Percentiles rank a stretch among this genome's conserved stretches.
Conservation (phyloP, 352 stramenopile genomes). For the Globisporangium irregulare region DNA sequence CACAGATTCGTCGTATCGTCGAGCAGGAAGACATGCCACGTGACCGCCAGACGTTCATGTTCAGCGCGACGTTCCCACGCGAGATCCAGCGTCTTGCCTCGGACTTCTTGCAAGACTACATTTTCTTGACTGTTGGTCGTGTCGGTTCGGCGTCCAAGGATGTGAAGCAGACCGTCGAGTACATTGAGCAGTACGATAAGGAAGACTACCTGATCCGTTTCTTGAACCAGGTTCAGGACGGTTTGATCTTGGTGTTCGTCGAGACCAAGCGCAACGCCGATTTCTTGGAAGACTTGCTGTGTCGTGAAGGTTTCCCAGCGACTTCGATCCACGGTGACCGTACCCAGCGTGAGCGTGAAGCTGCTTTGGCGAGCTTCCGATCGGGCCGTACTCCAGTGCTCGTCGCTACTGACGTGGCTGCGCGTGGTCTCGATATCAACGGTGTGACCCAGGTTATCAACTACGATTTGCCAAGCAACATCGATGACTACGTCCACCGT, state of each 20-base stretch:
- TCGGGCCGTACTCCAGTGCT: slow-evolving; percentile 91
- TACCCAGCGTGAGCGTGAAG: slow-evolving; percentile 93
- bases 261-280: slow-evolving; percentile 98
- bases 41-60: slow-evolving; percentile 99
- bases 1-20: slow-evolving; percentile 98
- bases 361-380: slow-evolving; percentile 91
- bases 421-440: slow-evolving; percentile 98
- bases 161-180: slow-evolving; percentile 97
- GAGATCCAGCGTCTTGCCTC: slow-evolving; percentile 95
- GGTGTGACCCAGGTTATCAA: slow-evolving; percentile 97
- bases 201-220: slow-evolving; percentile 95
- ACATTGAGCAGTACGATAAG: slow-evolving; percentile 97
- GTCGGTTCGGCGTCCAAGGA: slow-evolving; percentile 97
- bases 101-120: slow-evolving; percentile 98
- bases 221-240: slow-evolving; percentile 90
- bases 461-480: slow-evolving; percentile 98
- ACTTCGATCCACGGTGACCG: slow-evolving; percentile 98
- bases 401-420: slow-evolving; percentile 98
- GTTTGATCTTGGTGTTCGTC: slow-evolving; percentile 97
- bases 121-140: slow-evolving; percentile 98
- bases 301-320: slow-evolving; percentile 86
- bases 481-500: slow-evolving; percentile 99
- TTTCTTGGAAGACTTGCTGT: slow-evolving; percentile 95
- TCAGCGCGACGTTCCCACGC: slow-evolving; percentile 98
- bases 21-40: slow-evolving; percentile 96